Evolutionary conservation across 169 alveolate genomes (phyloP).

Genomic region (Plasmodium gallinaceum): DNA sequence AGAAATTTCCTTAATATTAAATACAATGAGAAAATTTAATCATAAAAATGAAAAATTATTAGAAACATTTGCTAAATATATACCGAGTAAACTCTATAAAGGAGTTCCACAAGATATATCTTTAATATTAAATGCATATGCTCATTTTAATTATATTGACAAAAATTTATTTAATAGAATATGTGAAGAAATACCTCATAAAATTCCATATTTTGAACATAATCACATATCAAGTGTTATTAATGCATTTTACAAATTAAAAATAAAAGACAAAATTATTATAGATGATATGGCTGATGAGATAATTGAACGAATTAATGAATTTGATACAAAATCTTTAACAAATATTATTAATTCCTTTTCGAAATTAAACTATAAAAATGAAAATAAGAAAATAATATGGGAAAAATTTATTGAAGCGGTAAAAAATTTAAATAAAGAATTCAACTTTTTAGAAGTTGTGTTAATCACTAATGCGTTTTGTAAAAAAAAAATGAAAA

Average conservation of each 20-base stretch:
- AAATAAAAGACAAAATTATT: slow-evolving; percentile 68
- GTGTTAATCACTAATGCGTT: slow-evolving; percentile 48
- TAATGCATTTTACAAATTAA: slow-evolving; percentile 58
- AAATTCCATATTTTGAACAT: slow-evolving; percentile 49
- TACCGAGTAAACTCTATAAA: slow-evolving; percentile 71
- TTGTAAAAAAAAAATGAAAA: slow-evolving; percentile 60
- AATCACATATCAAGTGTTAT: slow-evolving; percentile 59
- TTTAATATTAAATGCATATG: slow-evolving; percentile 67
- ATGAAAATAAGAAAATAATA: slow-evolving; percentile 44
- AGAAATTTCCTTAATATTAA: slow-evolving; percentile 71
- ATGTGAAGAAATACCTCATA: slow-evolving; percentile 78
- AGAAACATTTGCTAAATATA: slow-evolving; percentile 71
- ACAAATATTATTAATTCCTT: slow-evolving; percentile 56
- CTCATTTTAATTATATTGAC: slow-evolving; percentile 65
- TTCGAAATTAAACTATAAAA: slow-evolving; percentile 56
- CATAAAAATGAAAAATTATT: slow-evolving; percentile 51
- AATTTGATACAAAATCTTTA: slow-evolving; percentile 66
- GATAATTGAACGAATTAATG: slow-evolving; percentile 55
- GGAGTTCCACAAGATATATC: slow-evolving; percentile 76
- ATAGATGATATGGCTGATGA: slow-evolving; percentile 65
- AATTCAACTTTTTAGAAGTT: slow-evolving; percentile 55
- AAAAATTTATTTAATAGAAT: slow-evolving; percentile 64
- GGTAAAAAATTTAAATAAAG: slow-evolving; percentile 39
- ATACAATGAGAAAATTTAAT: slow-evolving; percentile 72
- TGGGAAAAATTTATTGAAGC: slow-evolving; percentile 59